phyloP scores from a whole-genome alignment of 2,329 filamentous ascomycete genomes.

The Fusarium sp. region DNA sequence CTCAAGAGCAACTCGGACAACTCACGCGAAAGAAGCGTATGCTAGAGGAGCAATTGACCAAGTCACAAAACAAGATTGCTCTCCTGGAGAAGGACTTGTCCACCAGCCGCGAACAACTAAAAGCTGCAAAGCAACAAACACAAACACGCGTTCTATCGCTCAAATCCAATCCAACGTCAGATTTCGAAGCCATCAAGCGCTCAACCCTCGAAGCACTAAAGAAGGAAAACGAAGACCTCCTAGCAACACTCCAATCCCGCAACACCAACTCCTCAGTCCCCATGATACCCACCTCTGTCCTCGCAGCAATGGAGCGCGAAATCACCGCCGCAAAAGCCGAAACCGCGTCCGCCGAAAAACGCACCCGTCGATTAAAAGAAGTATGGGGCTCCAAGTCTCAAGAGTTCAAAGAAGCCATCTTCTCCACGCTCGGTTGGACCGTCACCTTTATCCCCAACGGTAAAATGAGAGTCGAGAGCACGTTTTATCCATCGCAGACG shows the following conservation, averaged over 20 bases:
- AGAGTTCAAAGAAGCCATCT: constrained; percentile 96
- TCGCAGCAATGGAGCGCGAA: constrained; percentile 81
- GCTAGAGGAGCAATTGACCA: constrained; percentile 81
- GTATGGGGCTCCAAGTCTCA: constrained; percentile 92
- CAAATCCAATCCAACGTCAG: constrained; percentile 90
- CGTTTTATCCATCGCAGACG: constrained; percentile 79
- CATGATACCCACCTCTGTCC: constrained; percentile 80
- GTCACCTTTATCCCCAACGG: constrained; percentile 98
- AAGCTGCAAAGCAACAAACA: constrained; percentile 72
- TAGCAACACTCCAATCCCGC: constrained; percentile 73
- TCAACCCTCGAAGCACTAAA: constrained; percentile 81
- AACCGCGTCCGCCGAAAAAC: constrained; percentile 81
- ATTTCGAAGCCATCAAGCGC: constrained; percentile 86
- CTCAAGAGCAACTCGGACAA: constrained; percentile 81
- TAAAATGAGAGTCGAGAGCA: constrained; percentile 89
- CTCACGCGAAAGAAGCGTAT: constrained; percentile 89
- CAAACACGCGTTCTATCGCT: constrained; percentile 87
- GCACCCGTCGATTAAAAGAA: constrained; percentile 86
- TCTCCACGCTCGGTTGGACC: constrained; percentile 91
- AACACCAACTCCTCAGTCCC: constrained; percentile 61
- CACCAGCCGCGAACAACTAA: constrained; percentile 79
- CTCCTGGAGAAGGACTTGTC: constrained; percentile 81
- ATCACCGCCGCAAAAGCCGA: constrained; percentile 78
- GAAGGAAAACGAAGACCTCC: constrained; percentile 85
- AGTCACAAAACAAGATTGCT: constrained; percentile 75